Evolutionary conservation across 257 asterid genomes (phyloP), one percentile per base, ranked within the genome.

Genomic region (Ocimum tenuiflorum): DNA sequence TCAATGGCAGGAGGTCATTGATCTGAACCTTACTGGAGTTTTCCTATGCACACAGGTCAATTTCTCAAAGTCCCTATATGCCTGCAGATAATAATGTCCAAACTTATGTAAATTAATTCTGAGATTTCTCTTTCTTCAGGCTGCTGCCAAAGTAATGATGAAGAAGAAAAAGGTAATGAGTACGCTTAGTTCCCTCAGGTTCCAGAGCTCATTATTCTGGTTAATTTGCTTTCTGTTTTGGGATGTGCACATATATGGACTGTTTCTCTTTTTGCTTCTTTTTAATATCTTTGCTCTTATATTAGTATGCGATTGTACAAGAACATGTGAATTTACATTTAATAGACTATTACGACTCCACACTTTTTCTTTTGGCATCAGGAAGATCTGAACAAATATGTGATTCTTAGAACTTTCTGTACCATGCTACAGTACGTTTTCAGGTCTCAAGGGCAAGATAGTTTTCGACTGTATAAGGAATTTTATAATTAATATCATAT

Each of bases 1-100:
- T 64, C 97, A 94, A 55, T 94, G 99, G 99, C 88, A 88, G 76
- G 99, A 94, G 67, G 97, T 94, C 80, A 89, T 94, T 52, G 95
- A 82, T 84, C 85, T 90, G 60, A 94, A 94, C 79, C 96, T 94
- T 49, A 94, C 97, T 6, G 97, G 97, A 18, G 99, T 88, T 64
- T 94, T 78, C 81, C 81, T 94, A 18, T 94, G 97, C 81, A 88
- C 91, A 64, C 99, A 94, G 89, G 99, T 85, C 52, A 60, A 63
- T 70, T 72, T 62, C 27, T 24, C 3, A 48, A 41, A 47, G 15
- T 54, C 41, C 43, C 24, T 59, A 42, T 68, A 19, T 8, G 13
- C 27, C 39, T 56, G 56, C 46, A 50, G 45, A 68, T 36, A 24
- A n/a, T 17, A n/a, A 33, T 59, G 36, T 46, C 56, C 38, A n/a